Conservation (phyloP, 1,284 basidiomycete species). For the Coniferiporia sulphurascens region DNA sequence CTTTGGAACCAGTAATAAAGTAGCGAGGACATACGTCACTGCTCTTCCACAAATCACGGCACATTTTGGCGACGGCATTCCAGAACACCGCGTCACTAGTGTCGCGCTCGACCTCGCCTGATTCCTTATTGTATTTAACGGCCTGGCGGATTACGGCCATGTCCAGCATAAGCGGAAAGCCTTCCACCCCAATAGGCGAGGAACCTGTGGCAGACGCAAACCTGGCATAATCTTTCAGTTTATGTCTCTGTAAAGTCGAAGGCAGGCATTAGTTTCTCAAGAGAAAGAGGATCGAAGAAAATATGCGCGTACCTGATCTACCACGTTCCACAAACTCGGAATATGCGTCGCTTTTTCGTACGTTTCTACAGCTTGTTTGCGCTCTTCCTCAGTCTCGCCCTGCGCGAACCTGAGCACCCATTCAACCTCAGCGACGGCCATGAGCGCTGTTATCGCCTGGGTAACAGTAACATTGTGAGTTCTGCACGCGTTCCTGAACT, state of each 20-base stretch:
- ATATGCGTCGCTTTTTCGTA: neutral
- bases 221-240: neutral
- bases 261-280: neutral
- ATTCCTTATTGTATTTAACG: neutral
- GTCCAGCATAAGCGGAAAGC: conserved; percentile 1
- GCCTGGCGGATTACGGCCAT: neutral
- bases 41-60: neutral
- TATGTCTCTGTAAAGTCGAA: neutral
- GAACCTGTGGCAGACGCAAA: neutral
- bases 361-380: neutral
- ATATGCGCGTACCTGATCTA: neutral
- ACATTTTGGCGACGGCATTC: neutral
- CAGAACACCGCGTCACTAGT: neutral
- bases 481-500: neutral
- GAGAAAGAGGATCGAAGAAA: neutral
- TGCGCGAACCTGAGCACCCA: neutral
- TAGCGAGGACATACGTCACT: neutral
- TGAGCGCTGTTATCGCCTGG: neutral
- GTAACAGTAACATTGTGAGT: neutral
- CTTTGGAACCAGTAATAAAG: neutral
- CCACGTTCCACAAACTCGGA: neutral
- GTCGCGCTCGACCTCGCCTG: neutral
- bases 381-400: neutral
- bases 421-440: conserved; percentile 2
- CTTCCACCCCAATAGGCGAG: neutral